Base-by-base conservation (phyloP, 441 rosid genomes). In the Adansonia rubrostipa region DNA sequence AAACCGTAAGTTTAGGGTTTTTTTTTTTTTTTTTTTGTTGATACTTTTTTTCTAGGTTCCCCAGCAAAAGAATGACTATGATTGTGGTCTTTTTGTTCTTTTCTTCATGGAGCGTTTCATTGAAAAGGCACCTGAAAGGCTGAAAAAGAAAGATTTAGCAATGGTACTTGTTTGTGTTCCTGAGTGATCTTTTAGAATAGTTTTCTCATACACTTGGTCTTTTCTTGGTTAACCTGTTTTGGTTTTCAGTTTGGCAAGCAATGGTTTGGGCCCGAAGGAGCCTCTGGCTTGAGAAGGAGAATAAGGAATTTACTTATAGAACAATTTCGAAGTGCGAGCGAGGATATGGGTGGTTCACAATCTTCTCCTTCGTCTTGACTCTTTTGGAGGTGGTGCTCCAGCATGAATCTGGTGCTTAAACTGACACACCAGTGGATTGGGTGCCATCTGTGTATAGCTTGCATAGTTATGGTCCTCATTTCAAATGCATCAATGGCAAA, bases 71-170 rank as follows among this genome's bases (percentile, higher is more conserved):
- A 97, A 95, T 80, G 99, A 95, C 50, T 93, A 85, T 48, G 99
- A 97, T 73, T 97, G 99, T 76, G 99, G 99, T 69, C 89, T 89
- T 54, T 95, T 95, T 77, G 98, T 97, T 42, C 98, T 97, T 75
- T 90, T 78, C 85, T 91, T 5, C 83, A 92, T 97, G 83, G 87
- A 97, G 81, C 92, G 97, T 5, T 94, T 97, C 87, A 88, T 91
- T 1, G 92, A 90, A 81, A 94, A 89, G 74, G 97, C 99, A 24
- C 98, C 98, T 40, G 91, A 89, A 78, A 92, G 99, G 85, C 84
- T 93, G 80, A 91, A 89, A 86, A 86, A 82, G 86, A 86, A 84
- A 81, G 97, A 97, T 84, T 80, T 94, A 70, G 82, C 85, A 60
- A 93, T 95, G 99, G 99, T 97, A 80, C 71, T 28, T 63, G 4